A percentile compares a stretch with the other conserved stretches of the same genome.
Evolutionary conservation across 768 basidiomycete genomes (phyloP).

Genomic region (Podaxis sp.): DNA sequence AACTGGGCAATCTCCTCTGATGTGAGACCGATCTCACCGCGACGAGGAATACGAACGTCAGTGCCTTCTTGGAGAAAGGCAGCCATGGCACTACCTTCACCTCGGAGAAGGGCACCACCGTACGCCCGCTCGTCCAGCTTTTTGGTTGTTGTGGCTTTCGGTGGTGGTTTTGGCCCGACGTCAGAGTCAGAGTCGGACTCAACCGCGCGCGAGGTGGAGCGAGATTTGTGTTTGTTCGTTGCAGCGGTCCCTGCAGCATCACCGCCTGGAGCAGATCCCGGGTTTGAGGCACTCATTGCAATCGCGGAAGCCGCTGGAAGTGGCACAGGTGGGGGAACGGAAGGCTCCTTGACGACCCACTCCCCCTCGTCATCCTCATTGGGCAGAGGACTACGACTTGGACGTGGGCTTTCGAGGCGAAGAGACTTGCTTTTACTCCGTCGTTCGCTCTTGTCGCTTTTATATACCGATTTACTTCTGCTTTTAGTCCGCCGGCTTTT

Average conservation of each 20-base stretch:
- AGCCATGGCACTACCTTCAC: slow-evolving; percentile 98
- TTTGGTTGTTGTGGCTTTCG: slow-evolving; percentile 37
- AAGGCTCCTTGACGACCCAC: slow-evolving; percentile 7
- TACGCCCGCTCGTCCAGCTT: slow-evolving; percentile 81
- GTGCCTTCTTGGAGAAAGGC: slow-evolving; percentile 87
- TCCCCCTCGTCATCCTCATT: slow-evolving; percentile 30
- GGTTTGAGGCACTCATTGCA: background rate
- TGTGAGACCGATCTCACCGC: slow-evolving; percentile 96
- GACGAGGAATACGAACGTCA: slow-evolving; percentile 87
- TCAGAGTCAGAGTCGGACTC: slow-evolving; percentile 57
- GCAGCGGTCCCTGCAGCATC: background rate
- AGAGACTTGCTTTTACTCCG: slow-evolving; percentile 7
- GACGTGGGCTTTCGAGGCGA: slow-evolving; percentile 20
- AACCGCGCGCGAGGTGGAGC: background rate
- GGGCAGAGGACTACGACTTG: slow-evolving; percentile 23
- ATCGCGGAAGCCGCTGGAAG: slow-evolving; percentile 7
- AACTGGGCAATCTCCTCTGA: slow-evolving; percentile 83
- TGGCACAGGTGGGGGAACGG: slow-evolving; percentile 10
- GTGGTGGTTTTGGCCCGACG: slow-evolving; percentile 74
- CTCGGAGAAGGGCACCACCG: slow-evolving; percentile 84
- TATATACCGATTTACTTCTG: background rate
- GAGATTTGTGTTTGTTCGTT: slow-evolving; percentile 1
- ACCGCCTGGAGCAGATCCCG: background rate
- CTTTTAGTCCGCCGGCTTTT: slow-evolving; percentile 21
- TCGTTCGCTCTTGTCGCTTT: background rate